phyloP scores from a whole-genome alignment of 2,329 filamentous ascomycete species.

The Phoma herbarum region DNA sequence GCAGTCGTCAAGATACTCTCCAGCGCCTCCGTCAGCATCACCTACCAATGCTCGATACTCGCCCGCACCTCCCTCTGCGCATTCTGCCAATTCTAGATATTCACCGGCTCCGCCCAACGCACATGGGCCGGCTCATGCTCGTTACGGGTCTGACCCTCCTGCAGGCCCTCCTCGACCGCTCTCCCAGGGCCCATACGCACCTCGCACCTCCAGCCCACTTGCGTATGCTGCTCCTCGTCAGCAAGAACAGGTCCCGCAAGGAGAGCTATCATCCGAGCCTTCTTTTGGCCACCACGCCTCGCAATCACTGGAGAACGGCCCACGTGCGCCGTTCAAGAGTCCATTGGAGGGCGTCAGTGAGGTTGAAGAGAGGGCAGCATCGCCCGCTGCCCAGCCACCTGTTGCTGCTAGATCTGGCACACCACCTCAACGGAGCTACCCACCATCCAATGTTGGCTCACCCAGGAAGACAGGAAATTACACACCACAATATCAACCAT shows the following conservation, averaged over 20 bases:
- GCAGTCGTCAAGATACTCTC: conserved; percentile 47
- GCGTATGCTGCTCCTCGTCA: conserved; percentile 57
- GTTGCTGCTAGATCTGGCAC: conserved; percentile 41
- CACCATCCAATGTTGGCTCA: conserved; percentile 50
- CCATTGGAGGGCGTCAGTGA: conserved; percentile 48
- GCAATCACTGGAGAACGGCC: conserved; percentile 39
- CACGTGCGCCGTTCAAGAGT: conserved; percentile 38
- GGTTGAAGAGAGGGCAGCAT: conserved; percentile 39
- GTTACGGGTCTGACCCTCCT: conserved; percentile 51
- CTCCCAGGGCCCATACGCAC: conserved; percentile 63
- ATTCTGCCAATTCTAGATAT: conserved; percentile 48
- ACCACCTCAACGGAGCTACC: conserved; percentile 44
- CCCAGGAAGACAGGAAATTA: conserved; percentile 51
- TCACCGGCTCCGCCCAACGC: conserved; percentile 51
- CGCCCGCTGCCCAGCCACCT: conserved; percentile 29
- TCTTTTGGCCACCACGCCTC: conserved; percentile 35
- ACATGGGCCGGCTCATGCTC: conserved; percentile 46
- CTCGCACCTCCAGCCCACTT: conserved; percentile 71
- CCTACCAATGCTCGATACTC: conserved; percentile 54
- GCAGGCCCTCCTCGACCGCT: conserved; percentile 46
- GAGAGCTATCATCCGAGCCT: conserved; percentile 5
- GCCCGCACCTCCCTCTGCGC: conserved; percentile 50
- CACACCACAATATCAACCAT: conserved; percentile 61
- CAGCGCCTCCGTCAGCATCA: conserved; percentile 42
- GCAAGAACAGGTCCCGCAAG: conserved; percentile 24